Base-by-base conservation (phyloP, 2,329 filamentous ascomycete genomes). In the Lachnellula cervina region DNA sequence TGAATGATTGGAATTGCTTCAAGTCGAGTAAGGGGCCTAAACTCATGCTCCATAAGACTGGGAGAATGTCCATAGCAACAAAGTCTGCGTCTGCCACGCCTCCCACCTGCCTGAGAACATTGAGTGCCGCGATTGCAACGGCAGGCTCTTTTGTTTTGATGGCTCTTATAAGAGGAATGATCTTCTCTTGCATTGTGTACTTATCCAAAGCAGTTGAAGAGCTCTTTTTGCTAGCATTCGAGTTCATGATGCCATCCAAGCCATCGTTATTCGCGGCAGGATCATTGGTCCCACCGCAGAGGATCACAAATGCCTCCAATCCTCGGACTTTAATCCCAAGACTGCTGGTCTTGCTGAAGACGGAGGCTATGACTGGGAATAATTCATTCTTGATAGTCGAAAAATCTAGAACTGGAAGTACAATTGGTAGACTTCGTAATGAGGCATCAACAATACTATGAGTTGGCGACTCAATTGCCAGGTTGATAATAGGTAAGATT, bases 111-210 rank as follows among this genome's bases (percentile, higher is more conserved):
- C 82, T 83, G 62, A 97, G 84, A 1, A 97, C 90, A 54, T 86
- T 87, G 35, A 97, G 77, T 0, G 91, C 88, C 5, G 93, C 92
- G 78, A 97, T 88, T 89, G 97, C 97, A 9, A 99, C 94, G 7
- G 91, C 92, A 0, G 94, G 94, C 70, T 99, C 94, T 69, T 96
- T 97, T 0, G 94, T 99, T 73, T 96, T 97, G 75, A 99, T 97
- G 2, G 80, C 91, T 67, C 89, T 91, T 58, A 99, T 79, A 4
- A 97, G 75, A 0, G 94, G 94, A 0, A 97, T 82, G 35, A 99
- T 89, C 75, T 97, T 97, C 70, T 99, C 94, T 70, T 99, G 94
- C 75, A 99, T 93, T 0, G 94, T 97, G 68, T 94, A 97, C 71
- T 97, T 97, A 75, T 99, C 94, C 28, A 99, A 77, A 3, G 93